phyloP scores from a whole-genome alignment of 306 rosid genomes.

The Fagus crenata region DNA sequence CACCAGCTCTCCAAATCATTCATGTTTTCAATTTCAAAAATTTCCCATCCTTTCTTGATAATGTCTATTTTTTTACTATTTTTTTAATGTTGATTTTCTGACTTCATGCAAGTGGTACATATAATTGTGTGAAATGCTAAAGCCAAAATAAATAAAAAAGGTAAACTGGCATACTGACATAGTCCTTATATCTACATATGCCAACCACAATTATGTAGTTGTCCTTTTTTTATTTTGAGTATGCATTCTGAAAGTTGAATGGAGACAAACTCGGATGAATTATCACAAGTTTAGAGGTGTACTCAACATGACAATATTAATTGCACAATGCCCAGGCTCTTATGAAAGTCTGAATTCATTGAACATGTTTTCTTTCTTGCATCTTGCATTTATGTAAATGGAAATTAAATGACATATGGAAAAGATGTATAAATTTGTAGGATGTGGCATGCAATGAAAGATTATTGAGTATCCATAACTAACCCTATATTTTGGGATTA shows the following conservation, averaged over 20 bases:
- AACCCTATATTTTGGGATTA: too few species aligned
- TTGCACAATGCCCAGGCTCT: slow-evolving; percentile 5
- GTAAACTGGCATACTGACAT: slow-evolving; percentile 39
- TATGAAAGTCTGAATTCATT: background rate
- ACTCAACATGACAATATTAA: slow-evolving; percentile 15
- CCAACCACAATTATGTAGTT: slow-evolving; percentile 55
- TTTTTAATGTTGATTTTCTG: slow-evolving; percentile 17
- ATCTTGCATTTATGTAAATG: background rate
- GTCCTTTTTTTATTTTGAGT: slow-evolving; percentile 33
- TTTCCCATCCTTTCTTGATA: slow-evolving; percentile 30
- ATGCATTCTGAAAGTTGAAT: slow-evolving; percentile 38
- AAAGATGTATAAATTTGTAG: background rate
- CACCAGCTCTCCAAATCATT: slow-evolving; percentile 35
- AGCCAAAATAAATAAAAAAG: slow-evolving; percentile 35
- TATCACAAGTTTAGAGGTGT: slow-evolving; percentile 25
- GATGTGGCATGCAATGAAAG: background rate
- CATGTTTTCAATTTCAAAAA: slow-evolving; percentile 35
- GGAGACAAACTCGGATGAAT: slow-evolving; percentile 41
- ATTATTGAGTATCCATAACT: too few species aligned
- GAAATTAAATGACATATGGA: slow-evolving; percentile 8
- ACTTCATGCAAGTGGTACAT: slow-evolving; percentile 32
- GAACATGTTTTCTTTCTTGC: too few species aligned
- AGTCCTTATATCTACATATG: slow-evolving; percentile 36
- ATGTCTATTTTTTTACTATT: slow-evolving; percentile 28
- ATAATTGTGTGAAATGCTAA: slow-evolving; percentile 24